Evolutionary conservation across 257 asterid genomes (phyloP), one percentile per base, ranked within the genome.

Genomic region (Solanum sitiens): DNA sequence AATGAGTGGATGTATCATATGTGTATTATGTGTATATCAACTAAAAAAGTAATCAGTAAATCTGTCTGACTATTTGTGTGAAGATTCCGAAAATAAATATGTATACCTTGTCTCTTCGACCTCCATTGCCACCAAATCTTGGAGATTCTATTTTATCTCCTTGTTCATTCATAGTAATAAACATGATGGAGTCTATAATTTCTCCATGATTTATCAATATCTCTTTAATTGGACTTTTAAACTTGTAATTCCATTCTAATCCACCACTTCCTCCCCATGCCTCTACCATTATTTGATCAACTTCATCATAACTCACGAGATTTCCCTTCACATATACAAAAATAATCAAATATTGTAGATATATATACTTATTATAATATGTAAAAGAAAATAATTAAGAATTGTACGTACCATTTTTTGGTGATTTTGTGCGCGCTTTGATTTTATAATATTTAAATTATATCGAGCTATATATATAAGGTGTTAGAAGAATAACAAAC

Each of bases 241-340:
- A 71, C 53, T 83, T 83, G 65, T 67, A 87, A 87, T 32, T 25
- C 89, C 89, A 87, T 15, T 87, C 23, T 11, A 6, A 20, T 33
- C 87, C 87, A n/a, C 83, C 87, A n/a, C 4, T 27, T 14, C 83
- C 87, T 11, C 83, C 87, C 76, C 87, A 70, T 45, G 87, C 68
- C 7, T 72, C 79, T 39, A 68, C 32, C 79, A 63, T 0, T 44
- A 86, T 86, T 70, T 6, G 0, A 3, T 82, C 70, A 3, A 5
- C 6, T 30, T 18, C 45, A 50, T 82, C 21, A 82, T 82, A 82
- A 82, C 70, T 82, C 39, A 32, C 45, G 11, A 50, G 70, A 50
- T 82, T 82, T 71, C 86, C 86, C 50, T 82, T 18, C 21, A 70
- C 23, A 15, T 7, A 30, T 30, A 30, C 10, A 14, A 15, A 70